These are phyloP conservation scores for Cunninghamia lanceolata DNA, from an alignment of 75 land plant species.

Conservation along the genomic window DNA sequence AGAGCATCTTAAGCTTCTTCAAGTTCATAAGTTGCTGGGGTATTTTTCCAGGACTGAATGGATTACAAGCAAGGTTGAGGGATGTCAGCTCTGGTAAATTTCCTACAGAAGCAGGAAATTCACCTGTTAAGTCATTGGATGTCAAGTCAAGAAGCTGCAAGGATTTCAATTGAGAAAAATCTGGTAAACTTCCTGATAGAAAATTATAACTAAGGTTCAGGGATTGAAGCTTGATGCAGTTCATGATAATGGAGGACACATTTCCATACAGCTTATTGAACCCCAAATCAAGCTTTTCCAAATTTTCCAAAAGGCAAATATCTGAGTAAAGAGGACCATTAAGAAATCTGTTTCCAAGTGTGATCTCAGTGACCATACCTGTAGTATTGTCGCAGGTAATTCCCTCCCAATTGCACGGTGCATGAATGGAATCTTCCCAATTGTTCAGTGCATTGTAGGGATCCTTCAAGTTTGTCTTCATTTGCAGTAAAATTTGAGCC, in stretches of 20 bases:
- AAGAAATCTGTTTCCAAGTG: background rate
- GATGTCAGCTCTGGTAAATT: constrained; percentile 48
- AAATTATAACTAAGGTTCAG: constrained; percentile 24
- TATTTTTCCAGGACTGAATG: constrained; percentile 38
- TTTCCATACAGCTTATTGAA: constrained; percentile 43
- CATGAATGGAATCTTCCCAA: background rate
- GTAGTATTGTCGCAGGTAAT: background rate
- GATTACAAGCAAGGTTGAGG: constrained; percentile 47
- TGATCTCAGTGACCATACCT: constrained; percentile 8
- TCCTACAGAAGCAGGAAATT: constrained; percentile 52
- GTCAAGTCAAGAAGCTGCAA: constrained; percentile 50
- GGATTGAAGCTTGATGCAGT: constrained; percentile 40
- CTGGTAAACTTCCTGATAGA: constrained; percentile 40
- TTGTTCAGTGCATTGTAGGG: constrained; percentile 21
- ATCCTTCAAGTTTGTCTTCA: constrained; percentile 14
- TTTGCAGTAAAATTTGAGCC: background rate
- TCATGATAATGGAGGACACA: constrained; percentile 21
- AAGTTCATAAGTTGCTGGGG: constrained; percentile 42
- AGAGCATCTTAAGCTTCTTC: constrained; percentile 34
- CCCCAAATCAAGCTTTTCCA: constrained; percentile 17
- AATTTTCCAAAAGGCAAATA: background rate
- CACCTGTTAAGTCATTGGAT: constrained; percentile 47
- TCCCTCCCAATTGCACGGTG: constrained; percentile 8
- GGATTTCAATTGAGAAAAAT: constrained; percentile 31
- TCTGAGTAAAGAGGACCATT: constrained; percentile 12